A percentile compares a stretch with the other conserved stretches of the same genome.
Conservation (phyloP, 2,329 filamentous ascomycete genomes). For the Epichloe sibirici region DNA sequence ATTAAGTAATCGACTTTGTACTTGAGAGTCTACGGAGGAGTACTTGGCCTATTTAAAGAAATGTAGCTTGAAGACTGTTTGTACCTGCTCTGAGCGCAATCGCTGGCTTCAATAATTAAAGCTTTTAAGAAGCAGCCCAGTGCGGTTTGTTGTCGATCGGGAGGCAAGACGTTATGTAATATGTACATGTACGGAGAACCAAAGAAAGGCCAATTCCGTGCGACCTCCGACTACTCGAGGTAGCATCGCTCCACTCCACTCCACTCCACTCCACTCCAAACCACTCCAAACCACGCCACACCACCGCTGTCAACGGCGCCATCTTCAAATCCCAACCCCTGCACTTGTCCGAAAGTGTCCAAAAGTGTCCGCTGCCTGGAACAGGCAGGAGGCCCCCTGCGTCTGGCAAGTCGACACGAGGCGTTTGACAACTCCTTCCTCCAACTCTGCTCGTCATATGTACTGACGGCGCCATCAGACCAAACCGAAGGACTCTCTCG, state of each 20-base stretch:
- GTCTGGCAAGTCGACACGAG: background rate
- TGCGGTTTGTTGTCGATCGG: too few species aligned
- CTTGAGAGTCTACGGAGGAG: too few species aligned
- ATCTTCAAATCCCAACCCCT: background rate
- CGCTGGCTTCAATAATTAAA: too few species aligned
- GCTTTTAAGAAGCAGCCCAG: too few species aligned
- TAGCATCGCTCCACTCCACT: background rate
- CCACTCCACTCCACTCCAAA: background rate
- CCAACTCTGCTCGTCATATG: background rate
- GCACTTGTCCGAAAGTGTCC: background rate
- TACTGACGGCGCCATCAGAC: background rate
- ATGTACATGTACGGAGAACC: too few species aligned
- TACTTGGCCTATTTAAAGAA: too few species aligned
- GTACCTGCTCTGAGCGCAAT: too few species aligned
- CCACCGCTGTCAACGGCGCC: background rate
- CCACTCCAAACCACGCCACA: background rate
- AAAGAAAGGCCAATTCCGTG: too few species aligned
- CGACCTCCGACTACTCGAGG: background rate
- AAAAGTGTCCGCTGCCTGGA: background rate
- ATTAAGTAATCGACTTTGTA: too few species aligned
- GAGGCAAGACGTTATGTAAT: too few species aligned
- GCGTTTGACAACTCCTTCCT: background rate
- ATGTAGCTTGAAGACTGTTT: too few species aligned
- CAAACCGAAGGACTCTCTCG: too few species aligned
- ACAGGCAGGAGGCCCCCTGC: background rate